Evolutionary conservation across 345 rosid species (phyloP).

Genomic region (Excoecaria cochinchinensis): DNA sequence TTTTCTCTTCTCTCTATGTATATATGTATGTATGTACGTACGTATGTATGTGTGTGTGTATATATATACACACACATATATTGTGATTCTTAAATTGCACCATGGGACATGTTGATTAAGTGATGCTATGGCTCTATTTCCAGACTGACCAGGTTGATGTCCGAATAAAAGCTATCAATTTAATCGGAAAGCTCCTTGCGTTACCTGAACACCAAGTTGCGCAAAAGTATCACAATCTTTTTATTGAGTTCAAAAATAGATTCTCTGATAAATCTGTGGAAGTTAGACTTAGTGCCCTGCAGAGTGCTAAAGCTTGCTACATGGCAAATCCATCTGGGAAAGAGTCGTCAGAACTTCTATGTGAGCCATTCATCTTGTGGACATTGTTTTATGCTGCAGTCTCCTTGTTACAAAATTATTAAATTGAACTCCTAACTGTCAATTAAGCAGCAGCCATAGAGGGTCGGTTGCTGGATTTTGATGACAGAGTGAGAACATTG

Average conservation of each 20-base stretch:
- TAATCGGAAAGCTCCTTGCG: constrained; percentile 71
- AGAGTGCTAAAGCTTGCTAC: constrained; percentile 65
- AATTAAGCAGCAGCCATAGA: constrained; percentile 66
- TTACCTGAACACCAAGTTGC: constrained; percentile 50
- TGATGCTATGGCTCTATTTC: constrained; percentile 16
- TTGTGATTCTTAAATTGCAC: background rate
- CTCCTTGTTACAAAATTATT: constrained; percentile 17
- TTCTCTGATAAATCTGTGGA: constrained; percentile 87
- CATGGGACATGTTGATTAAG: background rate
- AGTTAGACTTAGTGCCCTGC: constrained; percentile 73
- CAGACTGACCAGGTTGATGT: constrained; percentile 91
- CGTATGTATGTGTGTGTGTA: no score
- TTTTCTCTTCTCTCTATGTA: background rate
- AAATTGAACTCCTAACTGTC: background rate
- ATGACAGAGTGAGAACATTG: constrained; percentile 76
- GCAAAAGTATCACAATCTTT: constrained; percentile 57
- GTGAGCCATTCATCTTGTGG: constrained; percentile 39
- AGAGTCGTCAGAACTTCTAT: constrained; percentile 57
- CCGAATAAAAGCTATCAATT: constrained; percentile 77
- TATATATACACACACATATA: no score
- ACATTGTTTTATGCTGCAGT: constrained; percentile 13
- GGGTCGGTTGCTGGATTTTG: constrained; percentile 77
- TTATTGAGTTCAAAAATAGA: constrained; percentile 76
- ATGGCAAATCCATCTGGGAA: constrained; percentile 55
- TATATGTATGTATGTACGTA: no score